Percentiles rank a stretch among this genome's conserved stretches.
These are phyloP conservation scores for Monosiga brevicollis DNA, from an alignment of 78 protist genomes.

Conservation along the genomic window DNA sequence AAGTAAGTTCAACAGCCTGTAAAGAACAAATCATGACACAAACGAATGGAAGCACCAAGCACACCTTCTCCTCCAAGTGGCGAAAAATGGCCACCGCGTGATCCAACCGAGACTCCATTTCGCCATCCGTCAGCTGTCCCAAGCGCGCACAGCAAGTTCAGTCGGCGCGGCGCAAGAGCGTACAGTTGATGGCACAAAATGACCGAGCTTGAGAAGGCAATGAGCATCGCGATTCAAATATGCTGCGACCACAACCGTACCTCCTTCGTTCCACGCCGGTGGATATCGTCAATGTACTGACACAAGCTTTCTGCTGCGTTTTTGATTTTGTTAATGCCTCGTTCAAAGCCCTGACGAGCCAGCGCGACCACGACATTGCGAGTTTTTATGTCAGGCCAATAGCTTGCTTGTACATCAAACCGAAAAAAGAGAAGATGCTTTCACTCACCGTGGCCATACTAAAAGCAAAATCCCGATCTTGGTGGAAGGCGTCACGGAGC, in stretches of 20 bases:
- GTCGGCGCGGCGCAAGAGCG: background rate
- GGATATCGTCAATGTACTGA: conserved; percentile 51
- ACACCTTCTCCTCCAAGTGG: conserved; percentile 73
- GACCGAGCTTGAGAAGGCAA: background rate
- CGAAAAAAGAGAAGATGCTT: background rate
- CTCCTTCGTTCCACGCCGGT: conserved; percentile 53
- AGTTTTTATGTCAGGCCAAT: too few relatives aligned
- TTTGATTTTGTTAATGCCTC: conserved; percentile 49
- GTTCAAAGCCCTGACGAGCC: conserved; percentile 58
- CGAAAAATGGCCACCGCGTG: conserved; percentile 63
- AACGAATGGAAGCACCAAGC: too few relatives aligned
- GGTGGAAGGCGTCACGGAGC: conserved; percentile 35
- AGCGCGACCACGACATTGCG: too few relatives aligned
- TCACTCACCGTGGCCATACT: conserved; percentile 23
- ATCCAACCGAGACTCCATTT: conserved; percentile 41
- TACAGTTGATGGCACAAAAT: background rate
- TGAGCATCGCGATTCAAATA: background rate
- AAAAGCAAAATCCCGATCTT: conserved; percentile 39
- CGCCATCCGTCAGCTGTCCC: conserved; percentile 44
- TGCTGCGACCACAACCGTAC: too few relatives aligned
- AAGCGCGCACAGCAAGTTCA: background rate
- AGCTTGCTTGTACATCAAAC: too few relatives aligned
- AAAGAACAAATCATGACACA: too few relatives aligned
- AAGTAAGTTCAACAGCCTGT: too few relatives aligned
- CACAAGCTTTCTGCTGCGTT: conserved; percentile 75